Percentiles rank a stretch among this genome's conserved stretches.
Evolutionary conservation across 2,329 filamentous ascomycete species (phyloP).

Genomic region (Raffaelea arxii): DNA sequence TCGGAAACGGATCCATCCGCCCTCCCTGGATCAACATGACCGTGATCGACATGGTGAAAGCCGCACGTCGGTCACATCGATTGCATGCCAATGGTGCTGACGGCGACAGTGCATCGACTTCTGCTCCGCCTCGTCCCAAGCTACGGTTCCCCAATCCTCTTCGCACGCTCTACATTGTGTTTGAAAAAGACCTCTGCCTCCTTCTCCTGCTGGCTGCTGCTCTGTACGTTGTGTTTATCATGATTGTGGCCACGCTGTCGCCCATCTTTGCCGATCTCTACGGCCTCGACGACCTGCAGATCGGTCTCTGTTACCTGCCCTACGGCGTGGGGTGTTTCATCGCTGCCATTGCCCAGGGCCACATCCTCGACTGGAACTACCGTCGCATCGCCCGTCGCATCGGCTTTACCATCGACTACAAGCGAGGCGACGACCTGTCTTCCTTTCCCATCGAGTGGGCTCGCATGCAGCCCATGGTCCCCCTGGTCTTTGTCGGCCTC

Average conservation of each 20-base stretch:
- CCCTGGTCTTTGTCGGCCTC: conserved; percentile 44
- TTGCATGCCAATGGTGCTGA: conserved; percentile 17
- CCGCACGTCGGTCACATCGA: conserved; percentile 23
- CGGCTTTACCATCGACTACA: conserved; percentile 50
- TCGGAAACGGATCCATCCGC: conserved; percentile 53
- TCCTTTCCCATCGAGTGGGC: conserved; percentile 46
- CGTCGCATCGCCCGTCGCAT: conserved; percentile 52
- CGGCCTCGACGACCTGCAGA: conserved; percentile 37
- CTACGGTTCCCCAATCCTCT: conserved; percentile 48
- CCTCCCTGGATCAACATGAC: conserved; percentile 50
- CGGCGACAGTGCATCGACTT: background rate
- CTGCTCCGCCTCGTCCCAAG: conserved; percentile 20
- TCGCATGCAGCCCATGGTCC: conserved; percentile 43
- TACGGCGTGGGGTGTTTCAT: conserved; percentile 41
- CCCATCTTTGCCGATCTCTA: conserved; percentile 43
- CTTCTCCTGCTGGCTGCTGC: conserved; percentile 42
- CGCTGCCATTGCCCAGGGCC: conserved; percentile 45
- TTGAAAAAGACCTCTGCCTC: conserved; percentile 48
- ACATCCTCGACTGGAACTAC: conserved; percentile 59
- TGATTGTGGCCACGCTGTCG: conserved; percentile 41
- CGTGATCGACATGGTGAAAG: conserved; percentile 40
- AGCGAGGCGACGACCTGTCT: conserved; percentile 41
- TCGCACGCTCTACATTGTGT: conserved; percentile 40
- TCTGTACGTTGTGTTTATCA: conserved; percentile 47
- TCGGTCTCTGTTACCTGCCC: conserved; percentile 45